Percentiles rank a stretch among this genome's conserved stretches.
Evolutionary conservation across 2,329 filamentous ascomycete species (phyloP).

Genomic region (Nectriaceae sp.): DNA sequence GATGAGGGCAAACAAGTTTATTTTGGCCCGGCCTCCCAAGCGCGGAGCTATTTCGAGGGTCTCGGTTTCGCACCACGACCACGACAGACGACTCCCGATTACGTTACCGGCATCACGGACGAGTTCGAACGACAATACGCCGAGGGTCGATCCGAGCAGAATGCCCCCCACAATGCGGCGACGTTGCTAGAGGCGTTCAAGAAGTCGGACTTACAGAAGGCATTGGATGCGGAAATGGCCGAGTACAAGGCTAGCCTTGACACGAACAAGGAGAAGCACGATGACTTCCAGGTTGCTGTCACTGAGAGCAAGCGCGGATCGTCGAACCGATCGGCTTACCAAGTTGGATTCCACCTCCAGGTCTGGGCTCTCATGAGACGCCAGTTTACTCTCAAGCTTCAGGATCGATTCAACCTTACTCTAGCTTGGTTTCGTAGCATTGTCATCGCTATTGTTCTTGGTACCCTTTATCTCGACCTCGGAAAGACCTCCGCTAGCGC

Average conservation of each 20-base stretch:
- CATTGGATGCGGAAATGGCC: slow-evolving; percentile 65
- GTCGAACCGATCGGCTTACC: slow-evolving; percentile 77
- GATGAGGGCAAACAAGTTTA: slow-evolving; percentile 75
- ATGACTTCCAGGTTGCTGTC: slow-evolving; percentile 77
- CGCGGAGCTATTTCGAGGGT: slow-evolving; percentile 73
- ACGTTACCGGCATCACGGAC: slow-evolving; percentile 80
- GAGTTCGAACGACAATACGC: slow-evolving; percentile 81
- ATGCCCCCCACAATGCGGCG: slow-evolving; percentile 70
- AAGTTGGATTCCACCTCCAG: slow-evolving; percentile 79
- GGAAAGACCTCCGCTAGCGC: slow-evolving; percentile 67
- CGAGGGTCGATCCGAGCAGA: slow-evolving; percentile 61
- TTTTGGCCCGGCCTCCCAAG: slow-evolving; percentile 69
- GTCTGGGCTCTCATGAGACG: slow-evolving; percentile 82
- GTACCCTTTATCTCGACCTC: slow-evolving; percentile 76
- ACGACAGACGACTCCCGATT: slow-evolving; percentile 79
- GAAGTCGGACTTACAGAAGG: slow-evolving; percentile 59
- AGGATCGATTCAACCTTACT: slow-evolving; percentile 76
- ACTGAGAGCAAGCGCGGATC: slow-evolving; percentile 76
- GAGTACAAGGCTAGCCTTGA: slow-evolving; percentile 66
- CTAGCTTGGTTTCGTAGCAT: slow-evolving; percentile 71
- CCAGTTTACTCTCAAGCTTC: slow-evolving; percentile 83
- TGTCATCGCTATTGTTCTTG: slow-evolving; percentile 75
- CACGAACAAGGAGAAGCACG: slow-evolving; percentile 66
- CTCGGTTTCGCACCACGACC: slow-evolving; percentile 76
- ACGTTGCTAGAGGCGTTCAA: slow-evolving; percentile 71